Conservation (phyloP, 129 eudicot genomes). For the Centrapalus pauciflorus region DNA sequence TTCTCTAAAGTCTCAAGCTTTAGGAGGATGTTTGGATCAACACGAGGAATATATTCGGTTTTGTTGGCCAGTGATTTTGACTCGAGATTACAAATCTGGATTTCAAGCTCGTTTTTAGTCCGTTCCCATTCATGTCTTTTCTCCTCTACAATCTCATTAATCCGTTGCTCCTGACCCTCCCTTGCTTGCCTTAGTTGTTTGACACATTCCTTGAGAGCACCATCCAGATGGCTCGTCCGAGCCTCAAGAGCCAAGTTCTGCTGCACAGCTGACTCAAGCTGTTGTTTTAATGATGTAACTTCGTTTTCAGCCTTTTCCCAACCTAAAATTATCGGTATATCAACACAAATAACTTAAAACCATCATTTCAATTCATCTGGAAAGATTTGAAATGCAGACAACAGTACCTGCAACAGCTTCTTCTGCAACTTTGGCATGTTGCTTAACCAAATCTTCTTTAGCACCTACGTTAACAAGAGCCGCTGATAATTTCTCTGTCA, state of each 20-base stretch:
- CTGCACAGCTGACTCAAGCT: slow-evolving; percentile 62
- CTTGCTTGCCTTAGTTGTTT: slow-evolving; percentile 67
- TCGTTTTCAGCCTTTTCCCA: slow-evolving; percentile 93
- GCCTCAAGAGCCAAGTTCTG: slow-evolving; percentile 64
- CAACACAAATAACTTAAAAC: background rate
- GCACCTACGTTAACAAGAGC: slow-evolving; percentile 82
- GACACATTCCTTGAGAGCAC: slow-evolving; percentile 85
- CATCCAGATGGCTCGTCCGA: slow-evolving; percentile 66
- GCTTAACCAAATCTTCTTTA: slow-evolving; percentile 86
- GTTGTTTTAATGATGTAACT: slow-evolving; percentile 50
- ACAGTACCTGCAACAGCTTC: slow-evolving; percentile 83
- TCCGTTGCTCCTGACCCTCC: slow-evolving; percentile 51
- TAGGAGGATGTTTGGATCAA: slow-evolving; percentile 37
- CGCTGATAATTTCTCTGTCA: slow-evolving; percentile 74
- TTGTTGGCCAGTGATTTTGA: slow-evolving; percentile 21
- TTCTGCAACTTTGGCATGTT: slow-evolving; percentile 88
- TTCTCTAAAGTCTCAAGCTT: slow-evolving; percentile 50
- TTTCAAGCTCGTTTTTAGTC: slow-evolving; percentile 44
- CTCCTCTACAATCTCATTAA: slow-evolving; percentile 43
- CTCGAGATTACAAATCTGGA: slow-evolving; percentile 48
- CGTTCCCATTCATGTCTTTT: slow-evolving; percentile 45
- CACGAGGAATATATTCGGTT: slow-evolving; percentile 11
- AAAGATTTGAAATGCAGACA: background rate
- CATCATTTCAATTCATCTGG: background rate
- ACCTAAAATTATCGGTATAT: slow-evolving; percentile 30